Base-by-base conservation (phyloP, 2,329 filamentous ascomycete species). In the Coleophoma eucalyptorum region DNA sequence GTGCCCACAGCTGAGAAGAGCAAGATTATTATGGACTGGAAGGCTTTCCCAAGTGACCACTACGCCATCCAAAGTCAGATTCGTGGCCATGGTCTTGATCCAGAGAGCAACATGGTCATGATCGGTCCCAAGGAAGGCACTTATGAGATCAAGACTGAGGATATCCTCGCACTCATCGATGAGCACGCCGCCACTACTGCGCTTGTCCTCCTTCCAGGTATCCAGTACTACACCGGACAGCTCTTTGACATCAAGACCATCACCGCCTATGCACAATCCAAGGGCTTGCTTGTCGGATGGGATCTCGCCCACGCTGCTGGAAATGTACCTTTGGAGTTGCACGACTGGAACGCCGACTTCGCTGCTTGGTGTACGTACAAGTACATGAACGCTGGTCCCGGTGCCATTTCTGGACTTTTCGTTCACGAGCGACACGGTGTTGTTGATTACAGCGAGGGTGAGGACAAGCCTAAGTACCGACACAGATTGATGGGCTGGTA, bases 311-410 rank as follows among this genome's bases (percentile, higher is more conserved):
- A 96, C 67, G 89, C 90, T 0, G 88, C 81, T 19, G 91, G 91
- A 32, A 96, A 96, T 63, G 88, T 95, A 2, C 83, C 87, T 38
- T 70, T 96, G 16, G 71, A 76, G 51, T 76, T 96, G 18, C 90
- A 96, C 68, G 89, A 93, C 60, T 96, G 91, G 91, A 79, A 88
- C 58, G 90, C 95, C 33, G 91, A 96, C 67, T 96, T 96, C 62
- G 91, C 92, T 15, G 89, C 81, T 49, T 96, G 91, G 91, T 96
- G 91, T 69, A 92, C 86, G 16, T 96, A 96, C 77, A 96, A 96
- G 72, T 96, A 96, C 72, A 80, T 96, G 66, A 96, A 96, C 65
- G 84, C 85, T 21, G 91, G 91, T 0, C 90, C 91, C 0, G 91
- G 91, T 4, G 79, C 84, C 15, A 95, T 95, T 56, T 90, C 82